Conservation (phyloP, 768 basidiomycete genomes). For the Lactarius akahatsu region DNA sequence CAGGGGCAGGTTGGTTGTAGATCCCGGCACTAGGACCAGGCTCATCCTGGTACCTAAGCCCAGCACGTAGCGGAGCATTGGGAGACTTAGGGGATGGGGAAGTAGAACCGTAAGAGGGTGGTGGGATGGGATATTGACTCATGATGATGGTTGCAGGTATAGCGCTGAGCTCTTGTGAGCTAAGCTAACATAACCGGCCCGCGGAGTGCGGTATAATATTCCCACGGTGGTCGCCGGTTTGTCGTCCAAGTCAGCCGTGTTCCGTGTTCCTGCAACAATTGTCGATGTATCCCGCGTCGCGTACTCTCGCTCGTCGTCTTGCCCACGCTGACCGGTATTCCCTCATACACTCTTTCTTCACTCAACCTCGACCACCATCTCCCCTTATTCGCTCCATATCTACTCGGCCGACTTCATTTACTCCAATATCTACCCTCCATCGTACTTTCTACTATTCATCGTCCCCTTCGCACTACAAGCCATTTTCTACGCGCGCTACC, state of each 20-base stretch:
- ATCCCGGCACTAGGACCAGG: conserved; percentile 48
- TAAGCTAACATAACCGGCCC: neutral
- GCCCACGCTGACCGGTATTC: conserved; percentile 31
- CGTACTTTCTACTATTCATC: conserved; percentile 7
- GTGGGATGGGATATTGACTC: conserved; percentile 52
- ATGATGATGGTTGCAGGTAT: conserved; percentile 26
- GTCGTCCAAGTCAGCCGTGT: too few relatives aligned
- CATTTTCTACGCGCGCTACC: neutral
- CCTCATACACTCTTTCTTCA: conserved; percentile 32
- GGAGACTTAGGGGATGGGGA: conserved; percentile 41
- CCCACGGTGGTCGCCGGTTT: conserved; percentile 5
- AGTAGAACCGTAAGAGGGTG: conserved; percentile 54
- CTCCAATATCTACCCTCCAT: neutral
- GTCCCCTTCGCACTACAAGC: neutral
- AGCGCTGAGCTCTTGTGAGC: neutral
- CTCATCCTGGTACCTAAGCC: conserved; percentile 24
- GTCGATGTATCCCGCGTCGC: conserved; percentile 15
- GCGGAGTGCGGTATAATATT: neutral
- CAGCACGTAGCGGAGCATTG: conserved; percentile 57
- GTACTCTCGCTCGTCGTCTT: conserved; percentile 19
- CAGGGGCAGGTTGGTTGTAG: conserved; percentile 70
- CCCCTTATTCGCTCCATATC: neutral
- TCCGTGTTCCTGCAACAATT: neutral
- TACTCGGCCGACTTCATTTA: neutral
- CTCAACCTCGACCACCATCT: conserved; percentile 1